These are phyloP conservation scores for Solanum paucissectum DNA, from an alignment of 257 asterid genomes.

Conservation along the genomic window DNA sequence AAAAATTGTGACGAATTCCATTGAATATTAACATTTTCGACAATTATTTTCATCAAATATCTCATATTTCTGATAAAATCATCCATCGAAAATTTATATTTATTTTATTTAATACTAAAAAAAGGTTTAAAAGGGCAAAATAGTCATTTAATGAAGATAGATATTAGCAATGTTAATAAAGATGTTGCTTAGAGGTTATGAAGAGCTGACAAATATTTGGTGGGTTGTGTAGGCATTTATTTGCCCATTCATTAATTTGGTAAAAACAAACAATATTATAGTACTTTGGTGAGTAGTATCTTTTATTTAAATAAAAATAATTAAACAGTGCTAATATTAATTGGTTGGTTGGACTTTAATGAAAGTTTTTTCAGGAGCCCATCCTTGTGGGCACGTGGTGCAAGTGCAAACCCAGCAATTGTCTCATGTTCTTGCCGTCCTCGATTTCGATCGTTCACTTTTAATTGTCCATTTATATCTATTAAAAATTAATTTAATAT, in stretches of 20 bases:
- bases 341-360: background rate
- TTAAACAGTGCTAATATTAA: background rate
- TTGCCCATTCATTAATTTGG: background rate
- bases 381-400: background rate
- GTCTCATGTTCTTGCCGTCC: background rate
- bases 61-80: background rate
- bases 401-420: background rate
- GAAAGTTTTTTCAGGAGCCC: background rate
- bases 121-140: background rate
- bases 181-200: background rate
- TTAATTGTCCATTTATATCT: too few relatives aligned
- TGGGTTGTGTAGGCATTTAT: background rate
- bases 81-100: background rate
- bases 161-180: background rate
- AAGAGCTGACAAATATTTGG: background rate
- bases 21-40: background rate
- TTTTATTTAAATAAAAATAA: background rate
- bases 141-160: background rate
- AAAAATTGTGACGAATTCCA: background rate
- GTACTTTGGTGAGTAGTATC: too few relatives aligned
- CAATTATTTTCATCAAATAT: background rate
- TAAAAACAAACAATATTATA: too few relatives aligned
- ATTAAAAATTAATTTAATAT: too few relatives aligned
- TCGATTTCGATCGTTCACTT: background rate
- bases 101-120: background rate